Conservation (phyloP, 148 eudicot genomes). For the Rhododendron simsii region DNA sequence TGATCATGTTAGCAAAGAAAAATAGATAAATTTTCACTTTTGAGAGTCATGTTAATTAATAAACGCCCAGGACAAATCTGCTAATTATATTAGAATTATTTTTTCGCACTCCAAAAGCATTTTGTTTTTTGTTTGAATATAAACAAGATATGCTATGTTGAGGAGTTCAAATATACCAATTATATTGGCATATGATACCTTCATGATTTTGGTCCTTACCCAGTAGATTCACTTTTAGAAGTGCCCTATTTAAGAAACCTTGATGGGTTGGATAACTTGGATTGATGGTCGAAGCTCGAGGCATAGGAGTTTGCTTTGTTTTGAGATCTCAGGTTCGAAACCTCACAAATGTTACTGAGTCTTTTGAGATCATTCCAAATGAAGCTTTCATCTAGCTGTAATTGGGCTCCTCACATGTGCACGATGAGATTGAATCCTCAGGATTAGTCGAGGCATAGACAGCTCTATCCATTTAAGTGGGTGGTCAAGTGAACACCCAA, state of each 20-base stretch:
- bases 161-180: neutral
- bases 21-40: neutral
- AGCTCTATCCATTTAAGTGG: too few relatives aligned
- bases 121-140: too few relatives aligned
- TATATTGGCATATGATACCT: neutral
- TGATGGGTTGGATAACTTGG: too few relatives aligned
- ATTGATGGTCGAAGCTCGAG: neutral
- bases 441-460: too few relatives aligned
- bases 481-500: too few relatives aligned
- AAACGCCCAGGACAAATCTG: neutral
- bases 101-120: neutral
- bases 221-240: neutral
- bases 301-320: neutral
- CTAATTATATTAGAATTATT: neutral
- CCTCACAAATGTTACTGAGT: too few relatives aligned
- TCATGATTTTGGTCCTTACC: neutral
- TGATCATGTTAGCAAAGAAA: neutral
- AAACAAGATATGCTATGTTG: neutral
- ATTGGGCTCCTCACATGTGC: too few relatives aligned
- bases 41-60: neutral
- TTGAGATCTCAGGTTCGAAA: too few relatives aligned
- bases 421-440: too few relatives aligned
- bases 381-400: too few relatives aligned
- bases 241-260: neutral
- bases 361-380: too few relatives aligned